Conservation (phyloP, 352 stramenopile species). For the Phytopythium cucurbitacearum region DNA sequence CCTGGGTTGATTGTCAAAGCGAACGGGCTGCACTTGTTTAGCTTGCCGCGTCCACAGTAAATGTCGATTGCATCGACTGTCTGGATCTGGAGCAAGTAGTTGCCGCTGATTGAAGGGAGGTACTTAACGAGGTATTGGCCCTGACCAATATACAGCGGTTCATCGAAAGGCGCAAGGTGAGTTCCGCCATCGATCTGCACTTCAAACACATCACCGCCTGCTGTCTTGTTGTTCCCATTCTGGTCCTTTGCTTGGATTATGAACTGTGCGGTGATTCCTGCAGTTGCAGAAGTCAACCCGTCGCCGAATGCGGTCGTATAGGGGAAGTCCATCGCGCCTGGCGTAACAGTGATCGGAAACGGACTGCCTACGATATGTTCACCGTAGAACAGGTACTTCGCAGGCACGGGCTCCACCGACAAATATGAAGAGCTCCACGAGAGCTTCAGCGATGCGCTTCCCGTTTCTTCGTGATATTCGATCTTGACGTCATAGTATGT, state of each 20-base stretch:
- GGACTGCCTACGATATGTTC: slow-evolving; percentile 93
- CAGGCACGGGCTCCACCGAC: slow-evolving; percentile 77
- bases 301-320: slow-evolving; percentile 90
- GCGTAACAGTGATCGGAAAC: slow-evolving; percentile 85
- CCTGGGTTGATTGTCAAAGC: slow-evolving; percentile 83
- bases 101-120: slow-evolving; percentile 71
- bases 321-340: slow-evolving; percentile 93
- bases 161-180: slow-evolving; percentile 51
- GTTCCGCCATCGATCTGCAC: slow-evolving; percentile 47
- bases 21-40: slow-evolving; percentile 95
- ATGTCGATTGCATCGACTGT: slow-evolving; percentile 92
- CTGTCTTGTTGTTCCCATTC: slow-evolving; percentile 89
- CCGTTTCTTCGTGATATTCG: slow-evolving; percentile 94
- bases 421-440: slow-evolving; percentile 93
- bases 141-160: slow-evolving; percentile 85
- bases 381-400: slow-evolving; percentile 75
- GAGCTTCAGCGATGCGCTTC: slow-evolving; percentile 81
- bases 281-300: slow-evolving; percentile 67
- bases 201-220: slow-evolving; percentile 71
- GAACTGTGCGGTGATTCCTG: slow-evolving; percentile 88
- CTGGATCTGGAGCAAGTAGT: slow-evolving; percentile 89
- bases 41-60: slow-evolving; percentile 90
- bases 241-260: slow-evolving; percentile 94
- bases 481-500: slow-evolving; percentile 93
- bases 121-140: slow-evolving; percentile 92